Conservation (phyloP, 495 filamentous ascomycete genomes). For the Penicillium tannophilum region DNA sequence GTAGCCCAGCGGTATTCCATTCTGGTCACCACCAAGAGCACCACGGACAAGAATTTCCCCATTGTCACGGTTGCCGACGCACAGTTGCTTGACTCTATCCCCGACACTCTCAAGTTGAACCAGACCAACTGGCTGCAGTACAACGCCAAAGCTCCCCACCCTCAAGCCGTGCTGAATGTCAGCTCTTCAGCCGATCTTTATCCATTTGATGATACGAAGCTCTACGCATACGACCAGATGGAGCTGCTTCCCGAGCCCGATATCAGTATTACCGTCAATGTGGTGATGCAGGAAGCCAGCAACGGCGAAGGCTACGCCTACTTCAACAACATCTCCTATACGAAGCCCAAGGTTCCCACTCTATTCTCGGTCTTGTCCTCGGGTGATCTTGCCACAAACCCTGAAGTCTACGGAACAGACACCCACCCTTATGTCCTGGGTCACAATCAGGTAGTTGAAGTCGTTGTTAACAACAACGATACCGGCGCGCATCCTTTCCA, state of each 20-base stretch:
- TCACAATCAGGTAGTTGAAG: conserved; percentile 69
- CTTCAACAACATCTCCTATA: conserved; percentile 80
- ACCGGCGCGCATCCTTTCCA: conserved; percentile 27
- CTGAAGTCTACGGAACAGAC: conserved; percentile 70
- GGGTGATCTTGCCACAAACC: conserved; percentile 61
- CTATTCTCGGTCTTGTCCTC: conserved; percentile 74
- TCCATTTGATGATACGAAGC: conserved; percentile 22
- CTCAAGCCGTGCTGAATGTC: conserved; percentile 50
- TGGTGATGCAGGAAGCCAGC: conserved; percentile 52
- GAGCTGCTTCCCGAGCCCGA: conserved; percentile 32
- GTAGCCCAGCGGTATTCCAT: conserved; percentile 73
- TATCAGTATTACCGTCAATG: conserved; percentile 32
- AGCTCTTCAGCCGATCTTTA: conserved; percentile 35
- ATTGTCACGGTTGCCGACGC: conserved; percentile 52
- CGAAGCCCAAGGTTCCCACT: conserved; percentile 73
- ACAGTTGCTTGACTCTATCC: conserved; percentile 32
- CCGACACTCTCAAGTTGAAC: conserved; percentile 57
- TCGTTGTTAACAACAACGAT: conserved; percentile 72
- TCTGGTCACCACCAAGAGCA: conserved; percentile 65
- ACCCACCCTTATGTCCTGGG: conserved; percentile 70
- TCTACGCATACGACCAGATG: conserved; percentile 53
- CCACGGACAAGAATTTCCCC: conserved; percentile 61
- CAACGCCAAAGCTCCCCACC: conserved; percentile 56
- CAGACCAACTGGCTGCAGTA: conserved; percentile 81
- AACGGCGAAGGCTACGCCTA: conserved; percentile 58